A percentile compares a stretch with the other conserved stretches of the same genome.
Conservation (phyloP, 2,329 filamentous ascomycete species). For the Neonectria punicea region DNA sequence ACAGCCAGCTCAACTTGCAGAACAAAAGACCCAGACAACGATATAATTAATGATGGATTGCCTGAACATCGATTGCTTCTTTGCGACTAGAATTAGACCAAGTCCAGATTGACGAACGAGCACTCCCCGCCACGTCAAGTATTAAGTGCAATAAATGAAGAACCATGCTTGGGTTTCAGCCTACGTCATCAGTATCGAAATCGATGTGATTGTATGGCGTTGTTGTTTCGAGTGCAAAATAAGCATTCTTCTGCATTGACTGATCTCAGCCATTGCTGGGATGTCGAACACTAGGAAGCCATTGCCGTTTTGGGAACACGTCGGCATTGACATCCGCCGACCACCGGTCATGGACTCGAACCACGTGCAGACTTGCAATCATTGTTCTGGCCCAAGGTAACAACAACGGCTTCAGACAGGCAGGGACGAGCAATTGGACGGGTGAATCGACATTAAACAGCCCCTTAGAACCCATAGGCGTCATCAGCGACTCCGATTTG, state of each 20-base stretch:
- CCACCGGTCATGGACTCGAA: constrained; percentile 16
- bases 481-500: constrained; percentile 20
- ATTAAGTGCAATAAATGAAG: background rate
- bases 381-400: constrained; percentile 13
- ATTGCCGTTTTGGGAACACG: constrained; percentile 15
- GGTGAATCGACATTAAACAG: background rate
- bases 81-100: background rate
- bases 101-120: background rate
- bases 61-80: background rate
- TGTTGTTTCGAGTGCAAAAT: background rate
- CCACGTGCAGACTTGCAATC: constrained; percentile 17
- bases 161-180: background rate
- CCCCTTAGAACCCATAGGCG: background rate
- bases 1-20: background rate
- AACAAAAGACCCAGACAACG: background rate
- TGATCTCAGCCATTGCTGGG: background rate
- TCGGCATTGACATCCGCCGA: constrained; percentile 25
- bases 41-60: background rate
- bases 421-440: background rate
- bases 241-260: background rate
- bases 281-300: background rate
- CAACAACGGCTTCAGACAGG: background rate
- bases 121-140: background rate
- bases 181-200: background rate
- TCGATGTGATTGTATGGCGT: background rate